phyloP scores from a whole-genome alignment of 192 early-diverging fungal genomes.

The Geranomyces variabilis region DNA sequence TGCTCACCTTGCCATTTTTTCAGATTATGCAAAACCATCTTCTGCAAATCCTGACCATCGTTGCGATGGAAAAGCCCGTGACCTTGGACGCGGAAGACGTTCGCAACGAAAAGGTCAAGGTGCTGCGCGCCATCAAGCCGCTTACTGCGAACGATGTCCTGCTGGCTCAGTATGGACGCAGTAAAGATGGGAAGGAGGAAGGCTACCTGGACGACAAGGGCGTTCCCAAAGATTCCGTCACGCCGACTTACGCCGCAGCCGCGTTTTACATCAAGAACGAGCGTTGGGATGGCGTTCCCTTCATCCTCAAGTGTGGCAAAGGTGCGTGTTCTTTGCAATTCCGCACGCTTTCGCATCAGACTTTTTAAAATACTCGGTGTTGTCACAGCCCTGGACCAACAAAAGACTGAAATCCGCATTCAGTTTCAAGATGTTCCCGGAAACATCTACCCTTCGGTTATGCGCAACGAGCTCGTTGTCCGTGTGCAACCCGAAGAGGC shows the following conservation, averaged over 20 bases:
- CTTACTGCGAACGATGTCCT: conserved; percentile 78
- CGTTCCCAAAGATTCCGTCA: conserved; percentile 80
- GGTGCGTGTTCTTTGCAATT: conserved; percentile 33
- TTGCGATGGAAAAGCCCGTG: conserved; percentile 94
- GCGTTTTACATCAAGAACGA: conserved; percentile 92
- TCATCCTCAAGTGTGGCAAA: conserved; percentile 71
- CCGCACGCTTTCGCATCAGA: no score
- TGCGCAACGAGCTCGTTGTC: conserved; percentile 95
- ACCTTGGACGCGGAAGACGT: conserved; percentile 88
- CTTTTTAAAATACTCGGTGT: no score
- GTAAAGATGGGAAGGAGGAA: conserved; percentile 77
- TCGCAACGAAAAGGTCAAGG: conserved; percentile 92
- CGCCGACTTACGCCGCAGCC: conserved; percentile 89
- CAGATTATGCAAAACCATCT: conserved; percentile 72
- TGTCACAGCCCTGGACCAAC: conserved; percentile 77
- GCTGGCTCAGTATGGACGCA: conserved; percentile 87
- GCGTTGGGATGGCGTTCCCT: conserved; percentile 92
- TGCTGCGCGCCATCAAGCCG: conserved; percentile 80
- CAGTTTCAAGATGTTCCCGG: conserved; percentile 94
- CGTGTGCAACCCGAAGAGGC: conserved; percentile 95
- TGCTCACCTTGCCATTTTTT: no score
- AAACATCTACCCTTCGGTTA: conserved; percentile 72
- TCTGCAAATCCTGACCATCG: conserved; percentile 88
- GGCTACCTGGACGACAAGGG: conserved; percentile 95
- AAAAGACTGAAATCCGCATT: conserved; percentile 93